Evolutionary conservation across 306 rosid genomes (phyloP), one percentile per base, ranked within the genome.

Genomic region (Fragaria vesca): DNA sequence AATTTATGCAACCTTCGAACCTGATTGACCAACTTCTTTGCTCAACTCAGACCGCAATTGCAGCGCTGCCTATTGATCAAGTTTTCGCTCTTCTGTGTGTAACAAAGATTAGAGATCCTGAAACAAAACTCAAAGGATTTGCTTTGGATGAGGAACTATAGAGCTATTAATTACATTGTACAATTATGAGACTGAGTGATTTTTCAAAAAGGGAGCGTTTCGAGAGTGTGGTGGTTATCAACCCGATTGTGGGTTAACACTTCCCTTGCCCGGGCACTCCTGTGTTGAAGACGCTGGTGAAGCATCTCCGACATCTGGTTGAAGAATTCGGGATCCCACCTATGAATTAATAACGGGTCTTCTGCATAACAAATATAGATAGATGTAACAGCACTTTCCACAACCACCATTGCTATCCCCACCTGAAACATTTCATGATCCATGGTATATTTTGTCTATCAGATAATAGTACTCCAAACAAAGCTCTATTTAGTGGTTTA

Each of bases 351-450:
- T 79, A 85, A 77, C 16, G 99, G 99, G 82, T 96, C 97, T 84
- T 90, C 99, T n/a, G 99, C 99, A 57, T 93, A 96, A 76, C 99
- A 96, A 4, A 96, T 91, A 52, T 96, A 96, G 74, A 96, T 93
- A 26, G 97, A 96, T 47, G 99, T 96, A 77, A 93, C 98, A 0
- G 99, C 98, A 77, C 99, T 93, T 82, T 96, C 99, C 82, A 96
- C 99, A 77, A 96, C 96, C 60, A 89, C 99, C 92, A 93, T 93
- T 60, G 98, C 99, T 75, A 93, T 61, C 77, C 99, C 99, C 81
- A 93, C 94, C 99, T 96, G 91, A 70, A 81, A 84, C 45, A 72
- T 46, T 8, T 61, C 75, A 80, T 50, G 26, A 36, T 21, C 72
- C 63, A 26, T 61, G 18, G 20, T 45, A 34, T 12, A 5, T 12